These are phyloP conservation scores for Delitschia confertaspora DNA, from an alignment of 495 filamentous ascomycete species.

Conservation along the genomic window DNA sequence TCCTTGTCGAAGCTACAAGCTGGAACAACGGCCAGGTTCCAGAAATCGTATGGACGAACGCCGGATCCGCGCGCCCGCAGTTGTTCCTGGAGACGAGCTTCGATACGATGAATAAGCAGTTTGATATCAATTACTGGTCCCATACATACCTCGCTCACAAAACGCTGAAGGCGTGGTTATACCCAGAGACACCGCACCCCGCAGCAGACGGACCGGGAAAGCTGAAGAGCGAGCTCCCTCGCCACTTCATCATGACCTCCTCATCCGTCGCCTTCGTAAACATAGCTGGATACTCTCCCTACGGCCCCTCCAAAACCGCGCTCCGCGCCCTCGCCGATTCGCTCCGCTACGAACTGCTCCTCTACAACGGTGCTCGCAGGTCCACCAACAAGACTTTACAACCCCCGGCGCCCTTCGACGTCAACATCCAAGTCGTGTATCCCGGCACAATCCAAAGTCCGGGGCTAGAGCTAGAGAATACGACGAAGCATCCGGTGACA, in stretches of 20 bases:
- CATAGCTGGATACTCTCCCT: slow-evolving; percentile 75
- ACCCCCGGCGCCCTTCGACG: slow-evolving; percentile 41
- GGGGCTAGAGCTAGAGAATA: slow-evolving; percentile 69
- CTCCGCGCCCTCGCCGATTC: slow-evolving; percentile 75
- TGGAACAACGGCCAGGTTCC: slow-evolving; percentile 73
- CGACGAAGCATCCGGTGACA: slow-evolving; percentile 72
- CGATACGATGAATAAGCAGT: slow-evolving; percentile 61
- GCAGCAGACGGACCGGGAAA: slow-evolving; percentile 30
- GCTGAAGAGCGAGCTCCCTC: slow-evolving; percentile 32
- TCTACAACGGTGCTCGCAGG: slow-evolving; percentile 62
- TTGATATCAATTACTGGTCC: slow-evolving; percentile 88
- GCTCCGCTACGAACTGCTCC: slow-evolving; percentile 69
- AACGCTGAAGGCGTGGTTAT: slow-evolving; percentile 53
- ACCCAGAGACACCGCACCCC: slow-evolving; percentile 32
- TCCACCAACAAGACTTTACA: slow-evolving; percentile 35
- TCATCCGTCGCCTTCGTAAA: slow-evolving; percentile 67
- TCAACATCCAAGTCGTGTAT: slow-evolving; percentile 75
- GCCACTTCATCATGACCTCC: slow-evolving; percentile 83
- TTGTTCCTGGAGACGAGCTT: slow-evolving; percentile 69
- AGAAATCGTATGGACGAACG: slow-evolving; percentile 88
- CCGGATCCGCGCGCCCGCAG: slow-evolving; percentile 63
- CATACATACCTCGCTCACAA: slow-evolving; percentile 78
- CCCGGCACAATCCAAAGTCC: slow-evolving; percentile 74
- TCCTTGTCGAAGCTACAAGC: slow-evolving; percentile 63
- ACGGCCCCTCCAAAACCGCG: slow-evolving; percentile 78